Percentiles rank a stretch among this genome's conserved stretches.
phyloP scores from a whole-genome alignment of 1,284 basidiomycete genomes.

The Stereum hirsutum region DNA sequence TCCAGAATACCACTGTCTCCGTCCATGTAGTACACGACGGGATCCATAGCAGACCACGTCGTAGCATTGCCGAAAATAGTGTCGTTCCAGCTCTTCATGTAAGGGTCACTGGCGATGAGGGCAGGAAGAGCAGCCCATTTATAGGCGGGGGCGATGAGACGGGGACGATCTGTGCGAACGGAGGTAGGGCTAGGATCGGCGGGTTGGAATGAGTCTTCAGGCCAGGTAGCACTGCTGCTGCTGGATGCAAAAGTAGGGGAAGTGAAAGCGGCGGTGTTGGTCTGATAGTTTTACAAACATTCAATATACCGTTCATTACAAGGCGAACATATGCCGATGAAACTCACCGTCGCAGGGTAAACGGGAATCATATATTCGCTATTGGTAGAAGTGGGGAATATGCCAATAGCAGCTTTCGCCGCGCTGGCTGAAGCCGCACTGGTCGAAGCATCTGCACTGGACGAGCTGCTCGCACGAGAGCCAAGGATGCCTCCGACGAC shows the following conservation, averaged over 20 bases:
- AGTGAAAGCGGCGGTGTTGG: conserved; percentile 71
- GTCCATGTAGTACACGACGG: conserved; percentile 72
- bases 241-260: conserved; percentile 61
- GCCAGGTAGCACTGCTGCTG: conserved; percentile 55
- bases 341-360: conserved; percentile 79
- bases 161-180: conserved; percentile 77
- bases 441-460: conserved; percentile 9
- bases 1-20: conserved; percentile 91
- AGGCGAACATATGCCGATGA: conserved; percentile 14
- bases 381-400: conserved; percentile 70
- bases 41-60: conserved; percentile 47
- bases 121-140: conserved; percentile 82
- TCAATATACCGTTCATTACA: no score
- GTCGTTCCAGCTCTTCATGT: conserved; percentile 84
- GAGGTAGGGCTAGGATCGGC: conserved; percentile 45
- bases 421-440: conserved; percentile 26
- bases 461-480: conserved; percentile 30
- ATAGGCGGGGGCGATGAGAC: conserved; percentile 85
- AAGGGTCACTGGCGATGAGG: conserved; percentile 82
- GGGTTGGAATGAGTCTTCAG: conserved; percentile 65
- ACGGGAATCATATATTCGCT: conserved; percentile 71
- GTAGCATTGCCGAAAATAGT: conserved; percentile 91
- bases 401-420: conserved; percentile 50
- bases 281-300: no score
- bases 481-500: conserved; percentile 78